Base-by-base conservation (phyloP, 1,284 basidiomycete genomes). In the Boletus sp. region DNA sequence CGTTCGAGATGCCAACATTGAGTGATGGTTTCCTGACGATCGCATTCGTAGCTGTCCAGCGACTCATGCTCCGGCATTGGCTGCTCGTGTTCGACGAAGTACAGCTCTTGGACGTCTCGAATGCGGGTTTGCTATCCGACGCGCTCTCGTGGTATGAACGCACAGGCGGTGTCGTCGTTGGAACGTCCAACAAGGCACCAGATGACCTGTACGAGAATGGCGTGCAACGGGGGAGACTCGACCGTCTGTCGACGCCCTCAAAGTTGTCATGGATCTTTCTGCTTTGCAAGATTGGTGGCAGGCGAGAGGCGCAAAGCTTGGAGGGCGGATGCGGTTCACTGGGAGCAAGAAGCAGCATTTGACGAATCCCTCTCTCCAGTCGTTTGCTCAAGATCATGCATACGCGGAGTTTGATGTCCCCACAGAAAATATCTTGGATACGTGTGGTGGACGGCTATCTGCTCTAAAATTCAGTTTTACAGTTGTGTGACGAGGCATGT, bases 41-140 rank as follows among this genome's bases (percentile, higher is more conserved):
- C 63, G 71, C 78, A 47, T 77, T 79, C 64, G 70, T 72, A 9
- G 80, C 86, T 16, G 81, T 83, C 2, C 78, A 80, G 28, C 23
- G 57, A 13, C 80, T 87, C 56, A 68, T 86, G 50, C 75, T 79
- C 6, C 74, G 78, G 25, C 83, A 85, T 52, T 86, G 83, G 81
- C 76, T 86, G 4, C 76, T 88, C 48, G 81, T 85, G 14, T 89
- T 91, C 69, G 89, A 38, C 19, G 13, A 21, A 21, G 37, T 38
- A 38, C 37, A 40, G 69, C 78, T 90, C 4, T 78, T 89, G n/a
- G 88, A 91, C 68, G 85, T 90, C 1, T 85, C 86, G 1, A 85
- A 84, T 57, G 86, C 87, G 1, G 30, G 46, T n/a, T 48, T 59
- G 16, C 14, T 48, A 19, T n/a, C 44, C 9, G 44, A 49, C 19